Evolutionary conservation across 768 basidiomycete species (phyloP).

Genomic region (Calvatia gigantea): DNA sequence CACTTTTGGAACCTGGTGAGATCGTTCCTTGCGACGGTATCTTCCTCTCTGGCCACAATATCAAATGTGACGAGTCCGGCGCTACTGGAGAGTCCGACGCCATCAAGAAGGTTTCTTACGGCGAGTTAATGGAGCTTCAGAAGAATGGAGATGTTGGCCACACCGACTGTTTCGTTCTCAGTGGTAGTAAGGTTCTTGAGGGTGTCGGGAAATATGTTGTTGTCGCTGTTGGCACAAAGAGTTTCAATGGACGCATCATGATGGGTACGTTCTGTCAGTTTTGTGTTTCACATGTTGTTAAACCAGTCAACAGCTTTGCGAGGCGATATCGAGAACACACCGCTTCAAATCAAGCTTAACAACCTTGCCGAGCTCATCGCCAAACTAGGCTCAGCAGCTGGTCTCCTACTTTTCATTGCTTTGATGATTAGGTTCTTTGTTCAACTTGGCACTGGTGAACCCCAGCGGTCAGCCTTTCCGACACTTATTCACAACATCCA

Average conservation of each 20-base stretch:
- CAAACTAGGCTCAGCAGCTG: conserved; percentile 81
- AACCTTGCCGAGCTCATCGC: conserved; percentile 93
- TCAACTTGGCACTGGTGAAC: conserved; percentile 62
- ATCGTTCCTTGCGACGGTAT: conserved; percentile 95
- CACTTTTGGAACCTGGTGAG: conserved; percentile 91
- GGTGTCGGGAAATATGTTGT: conserved; percentile 93
- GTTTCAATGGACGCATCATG: conserved; percentile 97
- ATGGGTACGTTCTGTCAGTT: conserved; percentile 62
- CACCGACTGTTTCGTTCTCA: conserved; percentile 88
- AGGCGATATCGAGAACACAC: conserved; percentile 84
- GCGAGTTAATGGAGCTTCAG: conserved; percentile 59
- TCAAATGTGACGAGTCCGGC: conserved; percentile 93
- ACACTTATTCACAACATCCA: background rate
- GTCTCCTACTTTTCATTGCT: conserved; percentile 73
- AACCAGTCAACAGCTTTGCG: conserved; percentile 60
- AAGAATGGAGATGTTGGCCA: conserved; percentile 41
- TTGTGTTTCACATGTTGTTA: conserved; percentile 1
- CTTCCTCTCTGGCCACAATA: conserved; percentile 88
- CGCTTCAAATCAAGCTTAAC: conserved; percentile 92
- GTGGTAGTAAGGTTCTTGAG: conserved; percentile 90
- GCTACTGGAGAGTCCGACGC: conserved; percentile 97
- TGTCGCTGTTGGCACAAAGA: conserved; percentile 87
- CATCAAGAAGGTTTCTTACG: conserved; percentile 82
- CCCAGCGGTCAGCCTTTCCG: conserved; percentile 42
- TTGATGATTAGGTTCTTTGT: conserved; percentile 97